Evolutionary conservation across 2,329 filamentous ascomycete species (phyloP).

Genomic region (Aspergillus sp.): DNA sequence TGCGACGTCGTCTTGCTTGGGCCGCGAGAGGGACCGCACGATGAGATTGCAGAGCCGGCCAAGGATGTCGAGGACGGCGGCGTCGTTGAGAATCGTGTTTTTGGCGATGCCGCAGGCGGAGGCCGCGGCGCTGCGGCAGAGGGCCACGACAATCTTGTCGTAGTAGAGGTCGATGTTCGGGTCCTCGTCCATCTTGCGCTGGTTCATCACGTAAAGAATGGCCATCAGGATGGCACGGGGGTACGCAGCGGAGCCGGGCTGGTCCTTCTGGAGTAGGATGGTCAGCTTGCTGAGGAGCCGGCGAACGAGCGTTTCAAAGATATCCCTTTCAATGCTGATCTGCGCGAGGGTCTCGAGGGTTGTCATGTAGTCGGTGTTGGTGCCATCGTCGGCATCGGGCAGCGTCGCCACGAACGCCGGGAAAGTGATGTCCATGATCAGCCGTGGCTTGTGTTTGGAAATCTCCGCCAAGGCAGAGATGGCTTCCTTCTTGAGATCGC

Average conservation of each 20-base stretch:
- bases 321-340: conserved; percentile 60
- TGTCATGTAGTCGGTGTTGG: conserved; percentile 49
- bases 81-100: conserved; percentile 47
- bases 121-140: conserved; percentile 40
- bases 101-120: conserved; percentile 32
- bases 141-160: conserved; percentile 50
- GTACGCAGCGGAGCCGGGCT: conserved; percentile 50
- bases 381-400: conserved; percentile 55
- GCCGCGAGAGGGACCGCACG: conserved; percentile 52
- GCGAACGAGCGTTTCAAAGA: conserved; percentile 64
- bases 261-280: conserved; percentile 52
- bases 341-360: conserved; percentile 65
- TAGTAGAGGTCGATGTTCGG: conserved; percentile 48
- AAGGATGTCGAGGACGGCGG: conserved; percentile 57
- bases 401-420: conserved; percentile 65
- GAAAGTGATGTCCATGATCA: conserved; percentile 65
- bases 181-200: conserved; percentile 45
- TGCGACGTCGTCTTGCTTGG: conserved; percentile 53
- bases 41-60: conserved; percentile 62
- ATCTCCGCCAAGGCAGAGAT: conserved; percentile 60
- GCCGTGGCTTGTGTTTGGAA: conserved; percentile 60
- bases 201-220: conserved; percentile 60
- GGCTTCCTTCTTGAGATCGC: conserved; percentile 58
- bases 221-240: conserved; percentile 61
- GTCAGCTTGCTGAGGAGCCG: conserved; percentile 64